These are phyloP conservation scores for Ophioceras dolichostomum DNA, from an alignment of 2,329 filamentous ascomycete species.

Conservation along the genomic window DNA sequence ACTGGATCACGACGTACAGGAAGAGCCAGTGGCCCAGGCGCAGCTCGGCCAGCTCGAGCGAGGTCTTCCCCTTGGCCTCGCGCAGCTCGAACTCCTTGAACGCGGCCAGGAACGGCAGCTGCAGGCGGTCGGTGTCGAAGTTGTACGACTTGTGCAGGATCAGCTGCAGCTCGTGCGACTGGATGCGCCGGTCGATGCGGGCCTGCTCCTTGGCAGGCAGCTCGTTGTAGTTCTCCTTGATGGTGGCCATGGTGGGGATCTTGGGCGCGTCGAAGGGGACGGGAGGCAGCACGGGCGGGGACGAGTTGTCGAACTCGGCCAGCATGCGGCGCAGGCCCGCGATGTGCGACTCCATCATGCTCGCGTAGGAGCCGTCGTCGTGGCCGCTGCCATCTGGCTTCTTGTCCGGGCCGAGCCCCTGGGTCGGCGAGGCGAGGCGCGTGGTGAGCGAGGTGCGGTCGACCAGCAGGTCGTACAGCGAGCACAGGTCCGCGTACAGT, in stretches of 20 bases:
- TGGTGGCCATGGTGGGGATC: slow-evolving; percentile 55
- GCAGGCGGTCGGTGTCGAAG: slow-evolving; percentile 46
- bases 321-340: slow-evolving; percentile 68
- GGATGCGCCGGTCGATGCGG: slow-evolving; percentile 60
- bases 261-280: slow-evolving; percentile 82
- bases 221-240: slow-evolving; percentile 51
- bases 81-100: slow-evolving; percentile 62
- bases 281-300: slow-evolving; percentile 79
- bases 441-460: slow-evolving; percentile 70
- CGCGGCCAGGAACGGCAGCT: slow-evolving; percentile 51
- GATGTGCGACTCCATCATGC: slow-evolving; percentile 42
- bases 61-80: slow-evolving; percentile 49
- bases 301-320: slow-evolving; percentile 79
- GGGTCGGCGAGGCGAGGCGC: slow-evolving; percentile 58
- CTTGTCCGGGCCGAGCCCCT: slow-evolving; percentile 31
- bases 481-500: slow-evolving; percentile 75
- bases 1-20: slow-evolving; percentile 66
- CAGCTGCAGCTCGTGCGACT: slow-evolving; percentile 64
- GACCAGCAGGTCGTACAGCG: slow-evolving; percentile 78
- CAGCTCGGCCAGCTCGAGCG: slow-evolving; percentile 57
- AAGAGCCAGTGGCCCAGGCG: slow-evolving; percentile 73
- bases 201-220: slow-evolving; percentile 62
- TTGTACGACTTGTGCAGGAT: slow-evolving; percentile 78
- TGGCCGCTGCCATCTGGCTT: not conserved
- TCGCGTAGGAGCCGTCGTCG: slow-evolving; percentile 20